Base-by-base conservation (phyloP, 2,329 filamentous ascomycete genomes). In the Grosmannia penicillata region DNA sequence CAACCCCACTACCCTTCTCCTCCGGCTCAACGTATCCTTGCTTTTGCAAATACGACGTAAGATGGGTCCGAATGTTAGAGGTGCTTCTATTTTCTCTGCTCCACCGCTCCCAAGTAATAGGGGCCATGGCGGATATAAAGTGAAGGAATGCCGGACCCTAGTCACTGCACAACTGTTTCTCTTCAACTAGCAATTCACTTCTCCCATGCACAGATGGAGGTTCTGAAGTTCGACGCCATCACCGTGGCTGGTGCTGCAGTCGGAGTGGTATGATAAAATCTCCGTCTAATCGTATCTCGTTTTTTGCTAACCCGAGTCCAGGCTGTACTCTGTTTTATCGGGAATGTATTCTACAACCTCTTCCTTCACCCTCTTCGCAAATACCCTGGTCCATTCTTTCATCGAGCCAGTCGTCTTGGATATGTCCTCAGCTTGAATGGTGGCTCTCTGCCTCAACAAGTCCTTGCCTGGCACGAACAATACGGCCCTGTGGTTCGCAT, bases 401-500 rank as follows among this genome's bases (percentile, higher is more conserved):
- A 47, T 40, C 47, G 46, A 39, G 49, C 48, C 21, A 49, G 46
- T 4, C 43, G 45, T 6, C 24, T 43, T 14, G 38, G 26, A 17
- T 42, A 24, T 11, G 25, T 31, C 17, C 13, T 17, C 21, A n/a
- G 22, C 8, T 27, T 37, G 11, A 3, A 37, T 6, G 19, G 36
- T 2, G 49, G 49, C 26, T 34, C 38, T 4, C 38, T 47, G 22
- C 32, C 45, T n/a, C 42, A 43, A 24, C 43, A 48, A 29, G 42
- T 50, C 13, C 39, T 44, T 7, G 27, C 32, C 15, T 33, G 43
- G 25, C 44, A 46, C 29, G 14, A 37, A 6, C 24, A 53, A 34
- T 60, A 60, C 38, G 62, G 62, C 8, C 48, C 51, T 2, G 52
- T 66, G 2, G 57, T 68, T 13, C 60, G 64, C 7, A 45, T 61